phyloP scores from a whole-genome alignment of 1,284 basidiomycete species.

The Trichosporon coremiiforme region DNA sequence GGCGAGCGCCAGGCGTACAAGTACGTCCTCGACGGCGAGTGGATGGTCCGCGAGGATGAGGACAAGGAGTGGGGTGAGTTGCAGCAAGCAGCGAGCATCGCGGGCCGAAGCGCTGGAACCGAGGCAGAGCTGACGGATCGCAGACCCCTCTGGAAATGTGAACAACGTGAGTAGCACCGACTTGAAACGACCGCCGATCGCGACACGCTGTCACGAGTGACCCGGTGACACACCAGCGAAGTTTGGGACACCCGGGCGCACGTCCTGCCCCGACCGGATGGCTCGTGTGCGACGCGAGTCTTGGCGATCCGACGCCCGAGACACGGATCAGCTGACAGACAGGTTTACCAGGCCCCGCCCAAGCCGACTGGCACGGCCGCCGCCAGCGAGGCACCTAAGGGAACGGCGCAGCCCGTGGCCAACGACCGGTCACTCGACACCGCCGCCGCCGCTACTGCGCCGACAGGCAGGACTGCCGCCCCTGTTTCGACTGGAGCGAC shows the following conservation, averaged over 20 bases:
- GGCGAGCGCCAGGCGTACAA: slow-evolving; percentile 57
- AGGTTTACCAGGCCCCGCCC: slow-evolving; percentile 23
- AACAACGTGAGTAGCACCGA: slow-evolving; percentile 49
- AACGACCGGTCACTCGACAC: too few species aligned
- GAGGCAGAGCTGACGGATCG: neutral
- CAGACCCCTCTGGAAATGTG: slow-evolving; percentile 57
- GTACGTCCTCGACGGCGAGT: slow-evolving; percentile 57
- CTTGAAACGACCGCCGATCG: slow-evolving; percentile 3
- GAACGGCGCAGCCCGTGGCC: slow-evolving; percentile 1
- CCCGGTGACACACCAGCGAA: slow-evolving; percentile 18
- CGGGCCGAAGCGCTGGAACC: too few species aligned
- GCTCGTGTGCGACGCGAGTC: neutral
- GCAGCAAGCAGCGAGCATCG: too few species aligned
- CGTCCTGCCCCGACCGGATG: slow-evolving; percentile 19
- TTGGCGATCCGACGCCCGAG: neutral
- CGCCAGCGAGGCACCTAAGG: slow-evolving; percentile 3
- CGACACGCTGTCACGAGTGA: slow-evolving; percentile 12
- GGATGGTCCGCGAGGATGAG: slow-evolving; percentile 57
- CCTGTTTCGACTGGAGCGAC: neutral
- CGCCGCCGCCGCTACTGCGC: neutral
- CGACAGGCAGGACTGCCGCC: neutral
- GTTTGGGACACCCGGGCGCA: slow-evolving; percentile 17
- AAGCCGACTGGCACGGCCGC: slow-evolving; percentile 23
- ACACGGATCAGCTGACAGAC: neutral
- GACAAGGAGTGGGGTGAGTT: slow-evolving; percentile 56